Evolutionary conservation across 495 filamentous ascomycete genomes (phyloP).

Genomic region (Articulospora tetracladia): DNA sequence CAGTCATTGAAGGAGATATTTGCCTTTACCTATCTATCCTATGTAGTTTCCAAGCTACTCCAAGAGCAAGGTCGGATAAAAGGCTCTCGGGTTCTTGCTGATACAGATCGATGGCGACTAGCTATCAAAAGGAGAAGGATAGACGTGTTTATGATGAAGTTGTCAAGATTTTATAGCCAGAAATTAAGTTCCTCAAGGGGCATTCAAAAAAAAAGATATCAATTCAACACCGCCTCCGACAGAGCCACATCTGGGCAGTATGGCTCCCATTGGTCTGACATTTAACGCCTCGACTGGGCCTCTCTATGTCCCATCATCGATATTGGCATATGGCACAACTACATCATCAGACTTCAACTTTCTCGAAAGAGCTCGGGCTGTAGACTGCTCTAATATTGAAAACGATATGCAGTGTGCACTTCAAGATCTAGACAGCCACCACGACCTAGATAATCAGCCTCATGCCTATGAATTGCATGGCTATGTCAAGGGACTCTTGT

Average conservation of each 20-base stretch:
- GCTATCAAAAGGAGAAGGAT: neutral
- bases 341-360: neutral
- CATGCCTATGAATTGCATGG: constrained; percentile 4
- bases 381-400: neutral
- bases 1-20: constrained; percentile 8
- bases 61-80: constrained; percentile 2
- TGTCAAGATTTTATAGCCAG: constrained; percentile 6
- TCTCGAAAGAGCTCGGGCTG: neutral
- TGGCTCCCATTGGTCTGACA: neutral
- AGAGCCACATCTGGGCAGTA: neutral
- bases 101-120: neutral
- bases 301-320: neutral
- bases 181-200: constrained; percentile 1
- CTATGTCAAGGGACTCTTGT: constrained; percentile 2
- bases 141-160: constrained; percentile 4
- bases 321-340: neutral
- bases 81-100: neutral
- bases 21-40: constrained; percentile 5
- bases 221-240: neutral
- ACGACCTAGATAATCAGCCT: constrained; percentile 4
- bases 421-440: neutral
- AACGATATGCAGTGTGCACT: neutral
- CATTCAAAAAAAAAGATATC: neutral
- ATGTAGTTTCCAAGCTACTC: constrained; percentile 6
- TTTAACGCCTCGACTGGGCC: neutral